Percentiles rank a stretch among this genome's conserved stretches.
Conservation (phyloP, 108 stramenopile genomes). For the Hondaea fermentalgiana region DNA sequence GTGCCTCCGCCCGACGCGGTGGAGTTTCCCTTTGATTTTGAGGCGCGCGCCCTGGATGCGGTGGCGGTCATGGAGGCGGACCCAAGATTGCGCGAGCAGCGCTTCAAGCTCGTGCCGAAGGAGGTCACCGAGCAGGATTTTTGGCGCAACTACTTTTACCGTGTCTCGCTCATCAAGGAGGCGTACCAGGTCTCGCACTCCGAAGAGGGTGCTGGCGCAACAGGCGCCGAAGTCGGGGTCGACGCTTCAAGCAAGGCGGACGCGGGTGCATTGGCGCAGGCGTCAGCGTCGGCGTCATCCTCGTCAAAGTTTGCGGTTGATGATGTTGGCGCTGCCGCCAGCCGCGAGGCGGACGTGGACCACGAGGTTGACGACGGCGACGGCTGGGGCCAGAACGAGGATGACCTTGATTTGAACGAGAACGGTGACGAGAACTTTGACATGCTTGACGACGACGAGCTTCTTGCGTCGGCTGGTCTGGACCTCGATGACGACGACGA, state of each 20-base stretch:
- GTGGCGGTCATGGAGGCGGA: conserved; percentile 5
- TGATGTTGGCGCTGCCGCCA: no score
- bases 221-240: neutral
- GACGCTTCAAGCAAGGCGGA: neutral
- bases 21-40: neutral
- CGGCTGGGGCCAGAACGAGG: neutral
- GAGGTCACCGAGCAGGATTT: neutral
- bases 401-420: neutral
- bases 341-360: neutral
- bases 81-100: neutral
- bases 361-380: neutral
- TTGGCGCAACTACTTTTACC: conserved; percentile 14
- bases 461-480: neutral
- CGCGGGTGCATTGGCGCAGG: neutral
- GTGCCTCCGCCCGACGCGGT: neutral
- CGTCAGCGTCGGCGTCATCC: neutral
- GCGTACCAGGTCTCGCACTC: conserved; percentile 1
- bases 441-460: conserved; percentile 17
- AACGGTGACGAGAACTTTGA: conserved; percentile 14
- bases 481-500: neutral
- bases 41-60: neutral
- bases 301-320: neutral
- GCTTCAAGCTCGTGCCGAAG: neutral
- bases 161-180: conserved; percentile 16
- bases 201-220: neutral